Evolutionary conservation across 1,284 basidiomycete genomes (phyloP), one percentile per base, ranked within the genome.

Genomic region (Malassezia restricta): DNA sequence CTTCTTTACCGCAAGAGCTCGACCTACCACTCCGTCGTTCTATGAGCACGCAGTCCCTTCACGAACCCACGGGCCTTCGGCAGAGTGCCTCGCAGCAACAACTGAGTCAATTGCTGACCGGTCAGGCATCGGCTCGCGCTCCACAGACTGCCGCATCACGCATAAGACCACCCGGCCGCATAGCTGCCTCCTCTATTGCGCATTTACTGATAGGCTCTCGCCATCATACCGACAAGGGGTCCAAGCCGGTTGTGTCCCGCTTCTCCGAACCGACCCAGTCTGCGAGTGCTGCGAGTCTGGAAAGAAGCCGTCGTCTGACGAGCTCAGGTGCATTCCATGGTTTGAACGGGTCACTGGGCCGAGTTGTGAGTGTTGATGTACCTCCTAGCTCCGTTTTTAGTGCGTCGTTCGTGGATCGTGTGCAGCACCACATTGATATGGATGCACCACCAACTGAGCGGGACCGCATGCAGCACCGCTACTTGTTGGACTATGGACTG

Each of bases 401-500:
- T 27, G 40, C 43, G 8, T 14, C 27, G 5, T 55, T 50, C 44
- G 48, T 49, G 4, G 47, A 45, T 17, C 47, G 48, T 7, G 40
- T 55, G 17, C 11, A 32, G 47, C 17, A 35, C 28, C 12, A n/a
- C 2, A 17, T n/a, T 1, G n/a, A n/a, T 17, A 24, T 29, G 9
- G 29, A 39, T 15, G 24, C 33, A 7, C 20, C 43, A 29, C 27
- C 6, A 33, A 6, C 30, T n/a, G 37, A 30, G 24, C 43, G 8
- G 6, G 31, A 24, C 11, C 32, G 35, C 17, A 8, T 33, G 29
- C 51, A 38, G 29, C 48, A 55, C 39, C 59, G 69, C 30, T 72
- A 72, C 51, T 58, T 72, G 40, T 57, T 67, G 52, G 61, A 58
- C n/a, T 70, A 64, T 40, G 69, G 62, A 8, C 58, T 72, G 30